Evolutionary conservation across 495 filamentous ascomycete genomes (phyloP).

Genomic region (Trypethelium eluteriae): DNA sequence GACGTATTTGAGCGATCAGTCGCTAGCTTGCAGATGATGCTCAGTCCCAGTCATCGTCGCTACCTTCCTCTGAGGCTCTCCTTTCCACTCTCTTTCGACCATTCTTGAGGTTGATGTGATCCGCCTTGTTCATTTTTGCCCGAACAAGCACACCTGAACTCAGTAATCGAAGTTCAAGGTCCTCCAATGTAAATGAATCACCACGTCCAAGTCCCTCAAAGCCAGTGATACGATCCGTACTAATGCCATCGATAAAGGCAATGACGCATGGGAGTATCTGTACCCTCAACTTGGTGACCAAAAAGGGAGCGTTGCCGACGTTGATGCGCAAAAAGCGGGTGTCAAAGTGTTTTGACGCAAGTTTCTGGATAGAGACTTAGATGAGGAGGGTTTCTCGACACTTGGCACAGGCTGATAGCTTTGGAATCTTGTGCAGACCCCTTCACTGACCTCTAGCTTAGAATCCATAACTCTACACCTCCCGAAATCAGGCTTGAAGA

Average conservation of each 20-base stretch:
- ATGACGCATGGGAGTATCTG: slow-evolving; percentile 69
- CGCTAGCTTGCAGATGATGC: background rate
- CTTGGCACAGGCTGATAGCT: background rate
- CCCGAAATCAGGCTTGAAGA: slow-evolving; percentile 66
- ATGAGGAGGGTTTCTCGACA: background rate
- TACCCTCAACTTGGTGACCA: slow-evolving; percentile 62
- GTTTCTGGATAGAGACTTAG: slow-evolving; percentile 24
- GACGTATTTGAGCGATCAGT: background rate
- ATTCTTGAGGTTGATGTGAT: slow-evolving; percentile 17
- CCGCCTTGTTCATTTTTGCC: slow-evolving; percentile 44
- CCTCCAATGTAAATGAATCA: slow-evolving; percentile 55
- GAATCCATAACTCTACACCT: slow-evolving; percentile 64
- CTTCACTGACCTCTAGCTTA: slow-evolving; percentile 45
- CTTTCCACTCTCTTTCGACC: slow-evolving; percentile 23
- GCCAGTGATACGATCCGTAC: slow-evolving; percentile 60
- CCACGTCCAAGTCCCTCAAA: slow-evolving; percentile 62
- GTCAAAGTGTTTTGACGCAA: slow-evolving; percentile 60
- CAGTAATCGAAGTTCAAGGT: slow-evolving; percentile 58
- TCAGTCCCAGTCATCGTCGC: slow-evolving; percentile 62
- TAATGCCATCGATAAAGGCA: slow-evolving; percentile 60
- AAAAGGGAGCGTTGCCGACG: slow-evolving; percentile 65
- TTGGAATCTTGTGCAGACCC: background rate
- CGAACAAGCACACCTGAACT: slow-evolving; percentile 51
- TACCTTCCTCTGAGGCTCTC: slow-evolving; percentile 30
- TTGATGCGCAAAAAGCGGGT: slow-evolving; percentile 61